These are phyloP conservation scores for Mangifera indica DNA, from an alignment of 345 rosid species.

Conservation along the genomic window DNA sequence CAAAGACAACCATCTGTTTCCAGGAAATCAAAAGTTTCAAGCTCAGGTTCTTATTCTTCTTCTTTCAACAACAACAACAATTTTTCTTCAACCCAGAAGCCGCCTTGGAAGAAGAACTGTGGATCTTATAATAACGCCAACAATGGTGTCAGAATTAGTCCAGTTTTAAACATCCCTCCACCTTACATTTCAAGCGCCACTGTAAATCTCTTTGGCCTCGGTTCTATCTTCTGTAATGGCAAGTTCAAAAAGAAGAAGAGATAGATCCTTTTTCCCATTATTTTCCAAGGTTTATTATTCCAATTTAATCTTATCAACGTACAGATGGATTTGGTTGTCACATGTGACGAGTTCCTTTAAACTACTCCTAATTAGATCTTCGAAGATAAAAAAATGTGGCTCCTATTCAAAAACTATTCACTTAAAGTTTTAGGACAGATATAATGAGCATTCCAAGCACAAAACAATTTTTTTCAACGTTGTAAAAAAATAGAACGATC, in stretches of 20 bases:
- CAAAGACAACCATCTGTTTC: slow-evolving; percentile 53
- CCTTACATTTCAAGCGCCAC: slow-evolving; percentile 63
- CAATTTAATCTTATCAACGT: slow-evolving; percentile 18
- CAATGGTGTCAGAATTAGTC: slow-evolving; percentile 58
- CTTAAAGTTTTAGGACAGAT: too few species aligned
- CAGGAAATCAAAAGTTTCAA: slow-evolving; percentile 40
- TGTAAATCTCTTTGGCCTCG: slow-evolving; percentile 60
- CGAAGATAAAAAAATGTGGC: too few species aligned
- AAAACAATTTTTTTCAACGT: too few species aligned
- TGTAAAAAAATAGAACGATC: too few species aligned
- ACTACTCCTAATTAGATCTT: slow-evolving; percentile 2
- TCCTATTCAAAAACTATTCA: too few species aligned
- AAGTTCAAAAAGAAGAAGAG: slow-evolving; percentile 66
- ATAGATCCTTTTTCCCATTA: slow-evolving; percentile 10
- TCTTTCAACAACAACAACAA: slow-evolving; percentile 12
- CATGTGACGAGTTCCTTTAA: slow-evolving; percentile 47
- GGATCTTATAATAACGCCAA: slow-evolving; percentile 39
- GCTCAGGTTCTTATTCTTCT: slow-evolving; percentile 25
- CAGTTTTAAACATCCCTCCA: slow-evolving; percentile 70
- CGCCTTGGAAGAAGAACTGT: slow-evolving; percentile 47
- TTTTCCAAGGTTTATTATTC: slow-evolving; percentile 4
- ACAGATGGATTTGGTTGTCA: slow-evolving; percentile 49
- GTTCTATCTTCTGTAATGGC: slow-evolving; percentile 73
- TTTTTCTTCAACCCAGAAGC: slow-evolving; percentile 31
- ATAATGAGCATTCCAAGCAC: too few species aligned